Evolutionary conservation across 805 yeast genomes (phyloP).

Genomic region (Trichomonascus vanleenenianus): DNA sequence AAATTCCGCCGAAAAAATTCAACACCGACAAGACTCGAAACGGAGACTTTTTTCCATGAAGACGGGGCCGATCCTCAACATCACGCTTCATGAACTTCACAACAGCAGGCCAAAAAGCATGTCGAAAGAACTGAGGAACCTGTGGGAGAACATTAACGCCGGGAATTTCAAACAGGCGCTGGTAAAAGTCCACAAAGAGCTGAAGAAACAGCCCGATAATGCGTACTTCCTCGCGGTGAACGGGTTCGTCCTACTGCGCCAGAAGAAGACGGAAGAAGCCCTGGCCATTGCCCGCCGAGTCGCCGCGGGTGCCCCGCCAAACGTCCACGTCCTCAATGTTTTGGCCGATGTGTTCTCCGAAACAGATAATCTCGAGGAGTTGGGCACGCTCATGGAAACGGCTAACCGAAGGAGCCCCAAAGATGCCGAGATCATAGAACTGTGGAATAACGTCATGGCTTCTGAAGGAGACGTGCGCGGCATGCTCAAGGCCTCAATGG

Average conservation of each 20-base stretch:
- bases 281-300: conserved; percentile 21
- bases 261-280: conserved; percentile 15
- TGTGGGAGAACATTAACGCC: conserved; percentile 39
- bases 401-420: conserved; percentile 14
- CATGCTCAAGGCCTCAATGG: conserved; percentile 44
- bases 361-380: conserved; percentile 14
- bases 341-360: conserved; percentile 18
- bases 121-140: conserved; percentile 17
- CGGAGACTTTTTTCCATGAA: too few species aligned
- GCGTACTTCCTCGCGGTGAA: conserved; percentile 43
- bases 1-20: neutral
- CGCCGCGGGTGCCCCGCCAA: conserved; percentile 26
- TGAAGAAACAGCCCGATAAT: conserved; percentile 49
- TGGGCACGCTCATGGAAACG: conserved; percentile 11
- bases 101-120: conserved; percentile 10
- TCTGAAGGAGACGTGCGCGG: conserved; percentile 40
- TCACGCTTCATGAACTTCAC: too few species aligned
- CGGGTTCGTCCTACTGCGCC: conserved; percentile 18
- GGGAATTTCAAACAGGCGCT: conserved; percentile 51
- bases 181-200: conserved; percentile 39
- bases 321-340: conserved; percentile 23
- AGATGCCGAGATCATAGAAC: conserved; percentile 20
- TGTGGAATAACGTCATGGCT: conserved; percentile 52
- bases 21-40: neutral
- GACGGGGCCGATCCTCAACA: too few species aligned